Percentiles rank a stretch among this genome's conserved stretches.
These are phyloP conservation scores for Lepiota venenata DNA, from an alignment of 768 basidiomycete genomes.

Conservation along the genomic window DNA sequence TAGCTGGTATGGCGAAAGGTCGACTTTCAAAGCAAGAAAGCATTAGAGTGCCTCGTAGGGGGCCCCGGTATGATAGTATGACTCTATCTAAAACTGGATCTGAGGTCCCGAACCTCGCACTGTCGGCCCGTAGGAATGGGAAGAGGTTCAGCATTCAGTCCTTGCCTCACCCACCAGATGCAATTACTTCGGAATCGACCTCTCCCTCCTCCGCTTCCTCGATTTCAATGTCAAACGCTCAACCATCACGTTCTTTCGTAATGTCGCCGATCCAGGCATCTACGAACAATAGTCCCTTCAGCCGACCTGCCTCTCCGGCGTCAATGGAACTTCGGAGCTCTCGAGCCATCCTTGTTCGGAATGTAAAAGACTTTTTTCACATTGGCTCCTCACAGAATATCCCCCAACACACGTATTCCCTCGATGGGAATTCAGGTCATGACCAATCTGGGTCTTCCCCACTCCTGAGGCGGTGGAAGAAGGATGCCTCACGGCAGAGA, in stretches of 20 bases:
- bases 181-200: background rate
- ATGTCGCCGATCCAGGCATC: background rate
- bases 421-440: background rate
- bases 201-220: constrained; percentile 9
- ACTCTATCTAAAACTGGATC: constrained; percentile 29
- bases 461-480: background rate
- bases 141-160: constrained; percentile 34
- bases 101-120: constrained; percentile 18
- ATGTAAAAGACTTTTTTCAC: constrained; percentile 58
- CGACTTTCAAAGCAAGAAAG: constrained; percentile 68
- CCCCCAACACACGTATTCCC: background rate
- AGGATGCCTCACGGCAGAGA: constrained; percentile 1
- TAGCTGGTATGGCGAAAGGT: constrained; percentile 60
- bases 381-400: constrained; percentile 30
- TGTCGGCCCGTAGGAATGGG: constrained; percentile 24
- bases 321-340: constrained; percentile 36
- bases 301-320: constrained; percentile 12
- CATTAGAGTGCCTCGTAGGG: constrained; percentile 60
- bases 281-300: background rate
- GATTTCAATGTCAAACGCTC: background rate
- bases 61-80: constrained; percentile 34
- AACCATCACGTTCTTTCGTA: background rate
- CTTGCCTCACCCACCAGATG: constrained; percentile 19
- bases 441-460: background rate
- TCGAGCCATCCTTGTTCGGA: constrained; percentile 47